Evolutionary conservation across 805 yeast genomes (phyloP), one percentile per base, ranked within the genome.

Genomic region (Aciculoconidium aculeatum): DNA sequence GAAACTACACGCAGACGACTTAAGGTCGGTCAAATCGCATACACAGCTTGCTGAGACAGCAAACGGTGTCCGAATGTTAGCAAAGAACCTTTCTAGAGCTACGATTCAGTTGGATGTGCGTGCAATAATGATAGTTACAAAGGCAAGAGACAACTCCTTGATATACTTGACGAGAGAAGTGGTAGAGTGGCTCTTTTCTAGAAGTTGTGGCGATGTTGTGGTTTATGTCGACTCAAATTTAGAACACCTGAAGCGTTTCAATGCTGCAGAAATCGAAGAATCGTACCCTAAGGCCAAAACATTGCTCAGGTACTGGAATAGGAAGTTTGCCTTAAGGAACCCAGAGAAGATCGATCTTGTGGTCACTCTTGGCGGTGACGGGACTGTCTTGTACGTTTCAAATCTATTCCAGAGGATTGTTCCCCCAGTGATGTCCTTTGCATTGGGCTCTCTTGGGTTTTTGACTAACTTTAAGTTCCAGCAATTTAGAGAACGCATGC

Each of bases 41-140:
- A 77, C 83, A 6, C 81, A 80, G 45, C 58, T 81, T 42, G 84
- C 87, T 2, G 80, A 82, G 38, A 80, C 90, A 6, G 92, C 87
- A 4, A 80, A 81, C 49, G 87, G 86, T 3, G 88, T 83, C 5
- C 65, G 92, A 25, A 67, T 77, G 61, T 61, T 83, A 35, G 80
- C 84, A n/a, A 77, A 76, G 38, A 80, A 80, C 50, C 56, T 83
- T 21, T 67, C 76, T 30, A 74, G 75, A 40, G 83, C 88, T 3
- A 79, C 82, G 4, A 76, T 86, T 15, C 77, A 77, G 42, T 54
- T 86, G 12, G 78, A 80, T 32, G 77, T 82, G 11, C 69, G 70
- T 25, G 75, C 83, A 11, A 74, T 86, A 11, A 69, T 86, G 75
- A 74, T 86, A 9, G 87, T 87, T 11, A 86, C 95, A n/a, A 86